These are phyloP conservation scores for Prunus campanulata DNA, from an alignment of 306 rosid species.

Conservation along the genomic window DNA sequence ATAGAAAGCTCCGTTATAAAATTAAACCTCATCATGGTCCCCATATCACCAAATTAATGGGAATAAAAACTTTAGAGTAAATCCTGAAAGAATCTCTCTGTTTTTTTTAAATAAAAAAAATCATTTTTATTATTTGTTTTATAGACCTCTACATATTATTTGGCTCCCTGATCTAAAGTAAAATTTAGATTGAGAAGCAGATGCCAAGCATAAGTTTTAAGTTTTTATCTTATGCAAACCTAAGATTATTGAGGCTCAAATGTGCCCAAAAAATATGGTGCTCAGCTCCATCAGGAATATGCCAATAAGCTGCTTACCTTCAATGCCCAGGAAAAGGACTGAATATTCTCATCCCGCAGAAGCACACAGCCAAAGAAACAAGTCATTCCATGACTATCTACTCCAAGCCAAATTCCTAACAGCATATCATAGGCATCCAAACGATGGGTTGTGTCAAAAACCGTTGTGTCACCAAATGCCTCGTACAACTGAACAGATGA, in stretches of 20 bases:
- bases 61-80: too few species aligned
- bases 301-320: constrained; percentile 45
- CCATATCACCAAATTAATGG: too few species aligned
- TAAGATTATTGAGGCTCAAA: background rate
- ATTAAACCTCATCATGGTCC: background rate
- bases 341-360: constrained; percentile 65
- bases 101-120: background rate
- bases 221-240: too few species aligned
- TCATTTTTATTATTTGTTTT: too few species aligned
- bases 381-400: constrained; percentile 79
- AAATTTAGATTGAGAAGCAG: background rate
- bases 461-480: constrained; percentile 65
- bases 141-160: background rate
- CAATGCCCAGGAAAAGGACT: constrained; percentile 73
- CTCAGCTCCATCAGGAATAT: constrained; percentile 8
- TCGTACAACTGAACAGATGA: constrained; percentile 59
- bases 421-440: constrained; percentile 79
- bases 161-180: background rate
- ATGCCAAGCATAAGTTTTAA: too few species aligned
- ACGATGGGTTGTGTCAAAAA: constrained; percentile 76
- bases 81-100: background rate
- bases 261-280: background rate
- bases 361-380: constrained; percentile 76
- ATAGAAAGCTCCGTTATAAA: background rate
- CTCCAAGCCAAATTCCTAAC: constrained; percentile 85